Percentiles rank a stretch among this genome's conserved stretches.
Conservation (phyloP, 2,329 filamentous ascomycete species). For the Stemphylium lycopersici region DNA sequence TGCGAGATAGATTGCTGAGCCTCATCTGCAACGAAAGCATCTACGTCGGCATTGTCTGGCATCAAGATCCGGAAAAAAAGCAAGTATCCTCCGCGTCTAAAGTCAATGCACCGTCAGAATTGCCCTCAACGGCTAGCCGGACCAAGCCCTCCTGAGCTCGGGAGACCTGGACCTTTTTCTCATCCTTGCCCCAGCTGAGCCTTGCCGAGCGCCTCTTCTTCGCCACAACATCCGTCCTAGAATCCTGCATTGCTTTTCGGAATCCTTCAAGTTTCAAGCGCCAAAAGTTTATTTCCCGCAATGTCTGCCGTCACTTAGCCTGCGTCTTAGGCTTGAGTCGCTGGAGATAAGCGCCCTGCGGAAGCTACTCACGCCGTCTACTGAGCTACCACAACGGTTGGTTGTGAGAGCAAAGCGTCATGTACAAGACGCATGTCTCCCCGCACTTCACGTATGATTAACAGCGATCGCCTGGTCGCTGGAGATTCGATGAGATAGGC, state of each 20-base stretch:
- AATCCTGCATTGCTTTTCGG: background rate
- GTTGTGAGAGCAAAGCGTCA: background rate
- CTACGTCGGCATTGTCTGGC: no score
- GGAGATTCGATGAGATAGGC: background rate
- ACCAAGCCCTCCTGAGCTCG: no score
- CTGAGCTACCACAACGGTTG: background rate
- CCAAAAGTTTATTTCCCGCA: background rate
- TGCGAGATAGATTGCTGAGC: background rate
- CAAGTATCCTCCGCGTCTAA: no score
- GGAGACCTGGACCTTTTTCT: no score
- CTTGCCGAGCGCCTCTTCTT: background rate
- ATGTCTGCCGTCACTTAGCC: background rate
- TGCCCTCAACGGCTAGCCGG: no score
- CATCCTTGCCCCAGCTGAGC: no score
- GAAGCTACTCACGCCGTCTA: slow-evolving; percentile 1
- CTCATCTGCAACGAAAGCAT: no score
- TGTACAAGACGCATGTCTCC: background rate
- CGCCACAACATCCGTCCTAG: background rate
- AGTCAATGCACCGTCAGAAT: no score
- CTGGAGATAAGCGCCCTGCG: slow-evolving; percentile 2
- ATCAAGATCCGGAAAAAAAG: no score
- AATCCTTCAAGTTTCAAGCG: slow-evolving; percentile 5
- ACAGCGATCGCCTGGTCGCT: background rate
- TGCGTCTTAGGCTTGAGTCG: background rate
- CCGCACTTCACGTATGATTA: background rate